A percentile compares a stretch with the other conserved stretches of the same genome.
Conservation (phyloP, 768 basidiomycete genomes). For the Suillus luteus region DNA sequence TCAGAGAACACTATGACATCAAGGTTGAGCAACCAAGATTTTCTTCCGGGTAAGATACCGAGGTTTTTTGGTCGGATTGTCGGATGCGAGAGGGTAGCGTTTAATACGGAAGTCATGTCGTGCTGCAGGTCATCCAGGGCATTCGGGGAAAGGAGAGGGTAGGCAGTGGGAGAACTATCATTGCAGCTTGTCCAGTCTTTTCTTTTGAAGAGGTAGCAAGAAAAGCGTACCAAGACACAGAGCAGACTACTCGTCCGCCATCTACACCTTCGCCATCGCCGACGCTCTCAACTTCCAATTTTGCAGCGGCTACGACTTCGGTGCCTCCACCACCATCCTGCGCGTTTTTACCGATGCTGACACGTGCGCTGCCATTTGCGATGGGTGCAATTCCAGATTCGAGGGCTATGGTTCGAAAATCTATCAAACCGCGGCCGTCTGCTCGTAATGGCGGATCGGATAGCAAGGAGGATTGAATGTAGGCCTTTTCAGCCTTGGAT, state of each 20-base stretch:
- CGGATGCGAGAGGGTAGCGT: slow-evolving; percentile 64
- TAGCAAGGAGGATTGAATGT: slow-evolving; percentile 66
- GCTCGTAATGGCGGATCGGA: slow-evolving; percentile 63
- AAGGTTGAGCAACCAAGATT: slow-evolving; percentile 75
- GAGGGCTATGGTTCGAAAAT: slow-evolving; percentile 69
- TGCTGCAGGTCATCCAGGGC: slow-evolving; percentile 77
- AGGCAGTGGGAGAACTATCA: slow-evolving; percentile 78
- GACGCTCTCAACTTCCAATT: slow-evolving; percentile 75
- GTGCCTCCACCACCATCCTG: slow-evolving; percentile 71
- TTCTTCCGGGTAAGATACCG: slow-evolving; percentile 56
- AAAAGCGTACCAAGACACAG: slow-evolving; percentile 73
- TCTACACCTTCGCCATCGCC: slow-evolving; percentile 46
- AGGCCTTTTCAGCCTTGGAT: slow-evolving; percentile 82
- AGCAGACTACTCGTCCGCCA: slow-evolving; percentile 64
- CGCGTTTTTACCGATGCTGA: slow-evolving; percentile 65
- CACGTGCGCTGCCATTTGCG: slow-evolving; percentile 81
- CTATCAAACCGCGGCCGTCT: slow-evolving; percentile 70
- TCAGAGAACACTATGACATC: slow-evolving; percentile 77
- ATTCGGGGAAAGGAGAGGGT: slow-evolving; percentile 62
- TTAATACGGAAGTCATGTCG: slow-evolving; percentile 65
- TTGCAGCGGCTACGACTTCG: slow-evolving; percentile 75
- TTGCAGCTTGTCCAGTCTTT: slow-evolving; percentile 25
- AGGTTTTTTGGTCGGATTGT: slow-evolving; percentile 71
- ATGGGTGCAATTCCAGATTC: slow-evolving; percentile 79
- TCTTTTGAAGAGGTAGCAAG: background rate